Percentiles rank a stretch among this genome's conserved stretches.
Conservation (phyloP, 345 rosid species). For the Alliaria petiolata region DNA sequence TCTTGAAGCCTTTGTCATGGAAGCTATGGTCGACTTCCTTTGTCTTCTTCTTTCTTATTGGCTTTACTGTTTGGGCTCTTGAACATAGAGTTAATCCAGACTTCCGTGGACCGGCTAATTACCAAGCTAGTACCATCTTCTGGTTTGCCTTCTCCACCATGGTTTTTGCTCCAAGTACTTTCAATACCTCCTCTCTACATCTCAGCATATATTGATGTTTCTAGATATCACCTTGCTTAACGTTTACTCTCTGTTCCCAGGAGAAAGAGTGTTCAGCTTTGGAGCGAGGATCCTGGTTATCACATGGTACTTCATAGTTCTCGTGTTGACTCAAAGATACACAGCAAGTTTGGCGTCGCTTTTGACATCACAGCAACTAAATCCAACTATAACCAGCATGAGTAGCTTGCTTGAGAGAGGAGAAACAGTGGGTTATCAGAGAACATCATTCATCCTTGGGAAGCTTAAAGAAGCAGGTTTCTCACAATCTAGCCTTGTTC, state of each 20-base stretch:
- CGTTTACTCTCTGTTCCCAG: constrained; percentile 22
- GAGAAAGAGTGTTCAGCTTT: constrained; percentile 58
- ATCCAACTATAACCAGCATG: constrained; percentile 46
- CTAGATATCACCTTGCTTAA: background rate
- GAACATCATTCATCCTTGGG: constrained; percentile 37
- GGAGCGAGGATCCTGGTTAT: constrained; percentile 42
- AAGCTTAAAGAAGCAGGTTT: constrained; percentile 32
- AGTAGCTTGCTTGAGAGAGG: constrained; percentile 34
- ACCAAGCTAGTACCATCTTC: constrained; percentile 51
- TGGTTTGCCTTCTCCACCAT: constrained; percentile 82
- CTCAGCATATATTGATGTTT: background rate
- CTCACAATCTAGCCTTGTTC: background rate
- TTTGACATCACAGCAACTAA: constrained; percentile 47
- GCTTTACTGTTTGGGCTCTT: background rate
- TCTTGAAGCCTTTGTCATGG: constrained; percentile 54
- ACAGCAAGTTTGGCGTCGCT: constrained; percentile 67
- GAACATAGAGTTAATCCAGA: constrained; percentile 26
- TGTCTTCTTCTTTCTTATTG: background rate
- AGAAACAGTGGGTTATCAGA: constrained; percentile 41
- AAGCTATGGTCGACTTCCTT: constrained; percentile 45
- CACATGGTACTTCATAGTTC: constrained; percentile 68
- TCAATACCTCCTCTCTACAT: background rate
- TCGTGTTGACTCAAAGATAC: constrained; percentile 67
- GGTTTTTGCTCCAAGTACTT: constrained; percentile 46
- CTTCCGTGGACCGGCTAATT: constrained; percentile 36